Evolutionary conservation across 2,329 filamentous ascomycete genomes (phyloP), one percentile per base, ranked within the genome.

Genomic region (Microcyclospora tardicrescens): DNA sequence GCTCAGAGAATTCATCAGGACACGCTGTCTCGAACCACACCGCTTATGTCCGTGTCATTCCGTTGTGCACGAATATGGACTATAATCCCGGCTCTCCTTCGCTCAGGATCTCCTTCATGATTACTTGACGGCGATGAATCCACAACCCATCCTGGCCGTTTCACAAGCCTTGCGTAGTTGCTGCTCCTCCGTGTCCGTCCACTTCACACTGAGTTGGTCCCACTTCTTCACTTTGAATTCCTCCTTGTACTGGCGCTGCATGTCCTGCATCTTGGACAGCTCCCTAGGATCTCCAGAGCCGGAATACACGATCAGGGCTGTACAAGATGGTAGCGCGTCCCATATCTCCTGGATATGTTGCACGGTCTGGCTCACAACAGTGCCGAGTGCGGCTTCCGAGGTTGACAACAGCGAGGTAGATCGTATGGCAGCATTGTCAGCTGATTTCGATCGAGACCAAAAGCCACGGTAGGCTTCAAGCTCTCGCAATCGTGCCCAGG

Each of bases 141-240:
- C 75, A 42, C 75, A 63, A 0, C 76, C 75, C 38, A 68, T 64
- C 39, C 75, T 67, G 2, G 75, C 75, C 39, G 59, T 62, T 49
- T 71, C 65, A 49, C 69, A 73, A 2, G 75, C 75, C 41, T 56
- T 61, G 46, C 69, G 69, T 38, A 80, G 53, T 33, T 66, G 68
- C 55, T 78, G 74, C 46, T 77, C 71, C 52, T 80, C 76, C 2
- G 61, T 63, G 58, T 79, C 75, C 14, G 75, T 78, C 76, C 76
- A 80, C 50, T 75, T 69, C 29, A 79, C 71, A 36, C 61, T 72
- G 45, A 79, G 51, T 42, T 78, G 62, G 53, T 79, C 71, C 75
- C 75, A 79, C 16, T 77, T 77, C 57, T 71, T 72, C 14, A 67
- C 65, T 40, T 65, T 61, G 50, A 70, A 78, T 50, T 79, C 75